Base-by-base conservation (phyloP, 805 yeast species). In the Kregervanrija delftensis region DNA sequence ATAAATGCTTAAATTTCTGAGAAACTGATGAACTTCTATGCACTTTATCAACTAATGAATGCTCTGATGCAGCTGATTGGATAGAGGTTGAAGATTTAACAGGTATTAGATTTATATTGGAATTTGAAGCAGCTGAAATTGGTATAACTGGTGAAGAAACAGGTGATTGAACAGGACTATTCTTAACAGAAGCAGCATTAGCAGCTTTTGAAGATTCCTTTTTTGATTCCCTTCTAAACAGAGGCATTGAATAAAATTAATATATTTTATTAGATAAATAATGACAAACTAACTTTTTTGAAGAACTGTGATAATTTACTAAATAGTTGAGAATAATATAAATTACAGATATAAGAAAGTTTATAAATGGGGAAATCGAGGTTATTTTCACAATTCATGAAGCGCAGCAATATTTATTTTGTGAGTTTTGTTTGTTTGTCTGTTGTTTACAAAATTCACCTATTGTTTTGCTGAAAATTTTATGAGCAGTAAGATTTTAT, bases 1-100 rank as follows among this genome's bases (percentile, higher is more conserved):
- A 63, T 9, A 64, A 39, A 41, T 48, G 58, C 48, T 61, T 62
- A 35, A 64, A 59, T 43, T 58, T 55, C 33, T 56, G 59, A 11
- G 65, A 53, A 45, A 63, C 53, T 4, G 68, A 63, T 35, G 63
- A 53, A 16, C 55, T 47, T 35, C 67, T 45, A 16, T 43, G 43
- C n/a, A 46, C 12, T 30, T 31, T 36, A 14, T 35, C 32, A 8
- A 36, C 14, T 13, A 40, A 16, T 4, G 43, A n/a, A 14, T 28
- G 17, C 28, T 37, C 32, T 8, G 40, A 14, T 8, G 30, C 32
- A 5, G 28, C 28, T 22, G 28, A 22, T 8, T 22, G 28, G 6
- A 22, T 36, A 15, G 15, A 34, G 16, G 15, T 30, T 32, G 5
- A n/a, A 17, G 11, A 35, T 14, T 15, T 30, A 11, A 30, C 14